Evolutionary conservation across 2,329 filamentous ascomycete genomes (phyloP), one percentile per base, ranked within the genome.

Genomic region (Pseudomassariella vexata): DNA sequence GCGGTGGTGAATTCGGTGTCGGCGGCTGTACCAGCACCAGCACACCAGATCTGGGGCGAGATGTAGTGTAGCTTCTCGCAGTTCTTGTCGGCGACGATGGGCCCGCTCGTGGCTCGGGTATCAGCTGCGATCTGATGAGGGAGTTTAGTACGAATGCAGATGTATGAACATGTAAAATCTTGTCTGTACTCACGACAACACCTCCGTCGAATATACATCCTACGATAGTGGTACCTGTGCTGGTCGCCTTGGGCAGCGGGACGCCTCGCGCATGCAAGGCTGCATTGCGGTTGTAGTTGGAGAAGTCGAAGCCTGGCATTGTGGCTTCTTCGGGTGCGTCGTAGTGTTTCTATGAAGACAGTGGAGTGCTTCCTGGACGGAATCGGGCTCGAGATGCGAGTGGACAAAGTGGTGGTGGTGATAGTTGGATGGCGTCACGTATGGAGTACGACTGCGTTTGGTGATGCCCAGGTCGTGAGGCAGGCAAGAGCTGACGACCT

Each of bases 31-130:
- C 94, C 92, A 48, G 92, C 94, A 49, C 92, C 92, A 8, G 92
- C 92, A 66, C 92, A 98, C 92, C 92, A 98, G 65, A 98, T 98
- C 64, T 95, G 88, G 38, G 92, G 90, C 25, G 92, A 76, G 62
- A 98, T 98, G 73, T 94, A 98, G 70, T 98, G 92, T 45, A 98
- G 81, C 72, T 98, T 98, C 70, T 98, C 90, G 72, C 92, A 96
- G 76, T 98, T 98, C 86, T 98, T 98, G 78, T 98, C 92, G 64
- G 94, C 94, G 50, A 98, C 92, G 65, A 98, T 98, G 47, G 92
- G 89, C 21, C 92, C 92, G 45, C 85, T 94, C 28, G 92, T 98
- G 44, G 92, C 92, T 76, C 92, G 80, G 46, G 92, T 98, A 67
- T 98, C 92, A 68, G 92, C 92, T 43, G 92, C 92, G 63, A 98